These are phyloP conservation scores for Lentinula boryana DNA, from an alignment of 768 basidiomycete genomes.

Conservation along the genomic window DNA sequence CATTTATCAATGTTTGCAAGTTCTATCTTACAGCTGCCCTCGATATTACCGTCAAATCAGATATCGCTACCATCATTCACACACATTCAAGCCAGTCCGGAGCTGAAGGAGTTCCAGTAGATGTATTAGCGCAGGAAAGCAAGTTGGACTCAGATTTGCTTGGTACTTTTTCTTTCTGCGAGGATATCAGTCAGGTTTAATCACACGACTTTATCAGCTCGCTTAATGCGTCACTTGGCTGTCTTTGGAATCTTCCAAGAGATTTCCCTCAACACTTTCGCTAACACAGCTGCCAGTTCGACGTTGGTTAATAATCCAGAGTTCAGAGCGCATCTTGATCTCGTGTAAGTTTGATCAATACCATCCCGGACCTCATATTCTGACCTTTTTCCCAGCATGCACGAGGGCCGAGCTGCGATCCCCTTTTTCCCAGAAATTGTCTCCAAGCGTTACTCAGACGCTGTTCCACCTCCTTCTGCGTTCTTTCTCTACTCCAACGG, in stretches of 20 bases:
- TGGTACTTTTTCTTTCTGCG: background rate
- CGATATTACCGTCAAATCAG: slow-evolving; percentile 2
- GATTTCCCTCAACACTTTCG: background rate
- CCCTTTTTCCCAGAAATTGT: slow-evolving; percentile 7
- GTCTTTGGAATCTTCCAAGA: slow-evolving; percentile 7
- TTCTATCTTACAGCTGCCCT: slow-evolving; percentile 5
- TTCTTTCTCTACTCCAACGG: slow-evolving; percentile 5
- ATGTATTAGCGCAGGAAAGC: background rate
- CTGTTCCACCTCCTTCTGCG: slow-evolving; percentile 3
- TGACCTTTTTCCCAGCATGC: background rate
- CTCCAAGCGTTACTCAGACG: background rate
- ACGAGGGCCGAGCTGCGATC: slow-evolving; percentile 6
- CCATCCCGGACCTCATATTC: background rate
- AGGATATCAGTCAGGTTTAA: background rate
- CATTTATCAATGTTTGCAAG: background rate
- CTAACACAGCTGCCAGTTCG: slow-evolving; percentile 3
- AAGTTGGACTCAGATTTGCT: background rate
- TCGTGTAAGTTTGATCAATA: slow-evolving; percentile 1
- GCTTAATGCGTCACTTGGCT: slow-evolving; percentile 8
- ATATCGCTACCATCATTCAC: slow-evolving; percentile 6
- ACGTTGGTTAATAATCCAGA: slow-evolving; percentile 4
- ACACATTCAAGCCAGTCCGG: background rate
- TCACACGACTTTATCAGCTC: background rate
- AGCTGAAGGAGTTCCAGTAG: background rate
- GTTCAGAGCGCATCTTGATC: slow-evolving; percentile 10